These are phyloP conservation scores for Tephrocybe sp. DNA, from an alignment of 768 basidiomycete species.

Conservation along the genomic window DNA sequence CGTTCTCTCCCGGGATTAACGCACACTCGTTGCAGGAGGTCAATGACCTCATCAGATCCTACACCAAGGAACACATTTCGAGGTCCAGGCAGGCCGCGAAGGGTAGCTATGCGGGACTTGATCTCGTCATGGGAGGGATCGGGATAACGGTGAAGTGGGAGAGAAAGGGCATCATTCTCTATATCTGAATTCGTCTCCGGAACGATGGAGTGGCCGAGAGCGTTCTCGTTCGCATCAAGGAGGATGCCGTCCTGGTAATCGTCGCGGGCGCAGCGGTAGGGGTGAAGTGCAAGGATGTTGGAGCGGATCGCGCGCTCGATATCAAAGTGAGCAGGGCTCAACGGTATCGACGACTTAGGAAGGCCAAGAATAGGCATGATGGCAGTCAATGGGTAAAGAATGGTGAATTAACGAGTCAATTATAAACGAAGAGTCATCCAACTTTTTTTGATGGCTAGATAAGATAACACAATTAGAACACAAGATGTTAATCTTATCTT, in stretches of 20 bases:
- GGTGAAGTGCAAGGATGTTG: conserved; percentile 88
- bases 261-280: conserved; percentile 95
- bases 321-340: conserved; percentile 77
- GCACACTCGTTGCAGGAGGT: conserved; percentile 88
- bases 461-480: neutral
- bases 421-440: neutral
- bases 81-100: conserved; percentile 64
- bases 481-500: neutral
- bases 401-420: neutral
- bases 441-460: neutral
- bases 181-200: conserved; percentile 22
- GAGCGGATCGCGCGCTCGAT: conserved; percentile 86
- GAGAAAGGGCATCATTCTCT: conserved; percentile 39
- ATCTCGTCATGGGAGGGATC: conserved; percentile 84
- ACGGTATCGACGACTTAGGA: conserved; percentile 36
- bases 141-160: conserved; percentile 88
- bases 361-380: conserved; percentile 69
- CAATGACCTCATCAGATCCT: conserved; percentile 95
- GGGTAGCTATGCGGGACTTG: conserved; percentile 69
- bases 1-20: conserved; percentile 80
- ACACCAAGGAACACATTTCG: conserved; percentile 92
- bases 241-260: conserved; percentile 92
- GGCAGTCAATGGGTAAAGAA: neutral
- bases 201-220: conserved; percentile 82
- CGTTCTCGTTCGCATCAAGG: conserved; percentile 97